phyloP scores from a whole-genome alignment of 768 basidiomycete genomes.

The Nidula microcarpa region DNA sequence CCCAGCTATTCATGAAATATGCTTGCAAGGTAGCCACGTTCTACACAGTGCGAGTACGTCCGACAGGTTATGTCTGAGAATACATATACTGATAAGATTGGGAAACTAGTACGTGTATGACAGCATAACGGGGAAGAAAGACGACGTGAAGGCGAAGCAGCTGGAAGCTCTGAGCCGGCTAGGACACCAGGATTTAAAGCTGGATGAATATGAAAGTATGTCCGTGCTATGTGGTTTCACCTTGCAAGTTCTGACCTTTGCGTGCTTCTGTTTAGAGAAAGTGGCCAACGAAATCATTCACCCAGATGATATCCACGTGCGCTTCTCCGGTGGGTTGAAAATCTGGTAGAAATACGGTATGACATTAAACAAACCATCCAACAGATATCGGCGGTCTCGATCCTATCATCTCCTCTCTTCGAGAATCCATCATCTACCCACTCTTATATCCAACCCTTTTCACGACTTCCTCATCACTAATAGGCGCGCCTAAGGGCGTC shows the following conservation, averaged over 20 bases:
- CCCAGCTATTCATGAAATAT: constrained; percentile 12
- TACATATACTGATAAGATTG: neutral
- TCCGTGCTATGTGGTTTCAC: neutral
- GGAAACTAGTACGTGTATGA: constrained; percentile 62
- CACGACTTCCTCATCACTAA: constrained; percentile 72
- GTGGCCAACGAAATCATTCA: constrained; percentile 93
- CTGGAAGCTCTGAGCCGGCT: constrained; percentile 66
- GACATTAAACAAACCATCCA: constrained; percentile 7
- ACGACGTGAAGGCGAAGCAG: constrained; percentile 66
- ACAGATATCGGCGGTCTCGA: constrained; percentile 92
- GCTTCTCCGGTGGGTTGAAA: constrained; percentile 59
- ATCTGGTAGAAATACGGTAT: too few relatives aligned
- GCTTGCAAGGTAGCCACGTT: constrained; percentile 68
- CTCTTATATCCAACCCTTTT: constrained; percentile 89
- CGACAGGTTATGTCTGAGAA: neutral
- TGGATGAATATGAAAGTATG: constrained; percentile 91
- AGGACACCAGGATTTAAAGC: constrained; percentile 67
- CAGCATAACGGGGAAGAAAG: constrained; percentile 50
- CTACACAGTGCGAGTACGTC: constrained; percentile 67
- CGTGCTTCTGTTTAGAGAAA: constrained; percentile 41
- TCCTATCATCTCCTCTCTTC: constrained; percentile 80
- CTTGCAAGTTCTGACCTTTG: neutral
- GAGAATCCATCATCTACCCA: constrained; percentile 95
- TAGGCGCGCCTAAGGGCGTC: constrained; percentile 93
- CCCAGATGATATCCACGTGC: constrained; percentile 80